Percentiles rank a stretch among this genome's conserved stretches.
phyloP scores from a whole-genome alignment of 2,329 filamentous ascomycete species.

The Triangularia verruculosa region DNA sequence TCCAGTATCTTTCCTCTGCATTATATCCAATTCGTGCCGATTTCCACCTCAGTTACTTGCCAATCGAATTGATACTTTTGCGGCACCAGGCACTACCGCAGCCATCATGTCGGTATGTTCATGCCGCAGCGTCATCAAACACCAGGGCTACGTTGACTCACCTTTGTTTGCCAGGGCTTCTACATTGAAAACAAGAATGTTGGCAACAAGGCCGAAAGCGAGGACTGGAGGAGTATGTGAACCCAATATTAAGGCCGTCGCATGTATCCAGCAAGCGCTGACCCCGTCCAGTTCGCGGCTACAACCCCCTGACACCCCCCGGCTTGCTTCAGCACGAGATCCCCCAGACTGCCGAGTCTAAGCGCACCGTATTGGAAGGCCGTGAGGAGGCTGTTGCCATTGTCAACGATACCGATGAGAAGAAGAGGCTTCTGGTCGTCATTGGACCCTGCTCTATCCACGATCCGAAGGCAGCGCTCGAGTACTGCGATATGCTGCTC shows the following conservation, averaged over 20 bases:
- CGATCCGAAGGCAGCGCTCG: slow-evolving; percentile 83
- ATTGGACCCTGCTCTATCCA: slow-evolving; percentile 97
- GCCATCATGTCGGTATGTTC: slow-evolving; percentile 36
- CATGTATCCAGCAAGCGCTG: slow-evolving; percentile 18
- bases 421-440: slow-evolving; percentile 65
- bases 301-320: slow-evolving; percentile 89
- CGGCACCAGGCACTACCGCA: not conserved
- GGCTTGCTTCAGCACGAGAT: slow-evolving; percentile 96
- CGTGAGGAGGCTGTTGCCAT: slow-evolving; percentile 65
- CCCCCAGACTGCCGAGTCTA: slow-evolving; percentile 54
- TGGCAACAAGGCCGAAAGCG: slow-evolving; percentile 68
- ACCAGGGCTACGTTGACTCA: slow-evolving; percentile 26
- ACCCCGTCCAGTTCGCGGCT: slow-evolving; percentile 65
- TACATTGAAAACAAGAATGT: slow-evolving; percentile 77
- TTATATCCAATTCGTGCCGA: not conserved
- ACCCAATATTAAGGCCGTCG: slow-evolving; percentile 13
- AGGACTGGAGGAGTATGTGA: slow-evolving; percentile 77
- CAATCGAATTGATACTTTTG: not conserved
- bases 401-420: slow-evolving; percentile 56
- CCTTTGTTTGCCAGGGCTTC: slow-evolving; percentile 49
- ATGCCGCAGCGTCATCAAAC: not conserved
- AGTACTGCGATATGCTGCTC: slow-evolving; percentile 85
- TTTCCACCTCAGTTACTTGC: not conserved
- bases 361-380: slow-evolving; percentile 58
- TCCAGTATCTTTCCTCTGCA: not conserved